Conservation (phyloP, 2,329 filamentous ascomycete species). For the Fusarium haematococcum region DNA sequence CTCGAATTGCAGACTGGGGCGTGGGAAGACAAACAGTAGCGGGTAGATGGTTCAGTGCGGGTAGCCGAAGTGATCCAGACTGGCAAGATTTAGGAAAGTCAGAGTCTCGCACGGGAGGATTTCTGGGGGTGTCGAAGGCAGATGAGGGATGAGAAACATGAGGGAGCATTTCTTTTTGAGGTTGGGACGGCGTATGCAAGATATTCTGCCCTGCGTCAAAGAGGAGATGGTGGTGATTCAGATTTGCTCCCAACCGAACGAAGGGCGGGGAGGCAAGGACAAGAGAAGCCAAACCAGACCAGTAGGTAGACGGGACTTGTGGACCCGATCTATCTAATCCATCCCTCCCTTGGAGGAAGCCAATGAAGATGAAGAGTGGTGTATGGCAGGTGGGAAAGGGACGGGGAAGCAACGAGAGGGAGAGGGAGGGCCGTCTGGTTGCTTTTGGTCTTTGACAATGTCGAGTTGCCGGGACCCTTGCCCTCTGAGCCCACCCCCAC, state of each 20-base stretch:
- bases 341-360: slow-evolving; percentile 38
- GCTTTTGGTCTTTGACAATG: slow-evolving; percentile 44
- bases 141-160: slow-evolving; percentile 44
- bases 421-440: slow-evolving; percentile 36
- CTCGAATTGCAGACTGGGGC: slow-evolving; percentile 15
- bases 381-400: slow-evolving; percentile 23
- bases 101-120: slow-evolving; percentile 44
- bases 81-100: slow-evolving; percentile 44
- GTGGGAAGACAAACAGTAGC: slow-evolving; percentile 38
- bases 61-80: slow-evolving; percentile 41
- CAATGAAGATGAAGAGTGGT: slow-evolving; percentile 18
- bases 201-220: slow-evolving; percentile 47
- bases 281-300: slow-evolving; percentile 29
- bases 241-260: slow-evolving; percentile 31
- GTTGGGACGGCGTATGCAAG: slow-evolving; percentile 48
- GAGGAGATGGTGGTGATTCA: slow-evolving; percentile 41
- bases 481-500: slow-evolving; percentile 41
- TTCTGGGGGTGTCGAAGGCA: slow-evolving; percentile 39
- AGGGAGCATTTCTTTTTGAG: slow-evolving; percentile 51
- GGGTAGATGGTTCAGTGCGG: slow-evolving; percentile 37
- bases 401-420: slow-evolving; percentile 27
- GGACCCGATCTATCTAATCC: slow-evolving; percentile 37
- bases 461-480: slow-evolving; percentile 41
- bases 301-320: slow-evolving; percentile 36
- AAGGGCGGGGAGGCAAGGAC: slow-evolving; percentile 39